Evolutionary conservation across 2,329 filamentous ascomycete genomes (phyloP), one percentile per base, ranked within the genome.

Genomic region (Epichloe festucae): DNA sequence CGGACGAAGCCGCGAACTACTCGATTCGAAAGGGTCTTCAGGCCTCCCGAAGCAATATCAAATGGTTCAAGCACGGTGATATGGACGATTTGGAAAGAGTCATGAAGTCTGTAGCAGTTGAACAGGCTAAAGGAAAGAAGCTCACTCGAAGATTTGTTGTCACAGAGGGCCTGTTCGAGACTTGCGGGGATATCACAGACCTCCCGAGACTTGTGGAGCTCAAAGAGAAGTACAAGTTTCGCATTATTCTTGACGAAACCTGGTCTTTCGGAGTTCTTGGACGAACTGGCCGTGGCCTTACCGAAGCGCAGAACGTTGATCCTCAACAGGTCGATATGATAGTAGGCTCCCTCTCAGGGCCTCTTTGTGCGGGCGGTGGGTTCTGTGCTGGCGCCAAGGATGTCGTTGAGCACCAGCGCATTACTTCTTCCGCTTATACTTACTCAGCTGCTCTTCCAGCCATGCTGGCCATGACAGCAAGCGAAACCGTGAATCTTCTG

Each of bases 221-320:
- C 59, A 96, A 96, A 70, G 82, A 90, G 59, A 87, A 86, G 67
- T 96, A 97, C 78, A 98, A 96, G 72, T 98, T 97, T 74, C 89
- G 93, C 61, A 80, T 98, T 52, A 95, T 97, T 58, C 82, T 98
- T 39, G 93, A 98, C 67, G 93, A 98, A 73, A 95, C 90, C 1
- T 95, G 88, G 85, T 96, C 90, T 1, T 98, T 97, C 65, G 94
- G 91, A 54, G 87, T 97, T 17, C 78, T 98, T 5, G 93, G 93
- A 46, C 80, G 89, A 55, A 95, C 89, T 27, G 94, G 93, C 19
- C 84, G 89, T 49, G 93, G 93, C 53, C 76, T 97, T 40, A 97
- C 93, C 0, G 94, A 98, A 72, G 88, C 91, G 5, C 93, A 97
- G 64, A 95, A 97, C 60, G 91, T 98, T 17, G 93, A 97, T 65